Conservation (phyloP, 2,329 filamentous ascomycete species). For the Neodidymelliopsis sp. region DNA sequence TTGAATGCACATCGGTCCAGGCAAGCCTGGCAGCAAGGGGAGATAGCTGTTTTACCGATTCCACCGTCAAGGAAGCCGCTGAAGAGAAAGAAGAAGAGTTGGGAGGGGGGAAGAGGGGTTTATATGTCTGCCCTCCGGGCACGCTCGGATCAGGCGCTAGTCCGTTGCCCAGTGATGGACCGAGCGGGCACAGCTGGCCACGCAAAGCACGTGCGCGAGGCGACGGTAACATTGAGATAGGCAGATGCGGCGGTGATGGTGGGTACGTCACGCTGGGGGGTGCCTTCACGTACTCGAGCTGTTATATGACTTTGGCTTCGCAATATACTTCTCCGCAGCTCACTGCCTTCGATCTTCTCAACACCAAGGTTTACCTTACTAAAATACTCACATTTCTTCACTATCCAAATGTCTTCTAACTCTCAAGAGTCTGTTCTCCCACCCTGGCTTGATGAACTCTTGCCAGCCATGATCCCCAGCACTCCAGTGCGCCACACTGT, state of each 20-base stretch:
- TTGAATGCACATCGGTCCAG: background rate
- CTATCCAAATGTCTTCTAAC: too few species aligned
- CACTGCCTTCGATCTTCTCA: background rate
- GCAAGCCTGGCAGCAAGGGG: background rate
- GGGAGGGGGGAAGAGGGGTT: background rate
- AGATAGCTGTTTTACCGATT: background rate
- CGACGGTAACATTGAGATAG: background rate
- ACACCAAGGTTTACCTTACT: too few species aligned
- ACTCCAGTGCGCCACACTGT: background rate
- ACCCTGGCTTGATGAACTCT: too few species aligned
- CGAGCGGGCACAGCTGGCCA: background rate
- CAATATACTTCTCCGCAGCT: background rate
- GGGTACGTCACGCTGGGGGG: background rate
- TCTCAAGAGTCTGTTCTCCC: too few species aligned
- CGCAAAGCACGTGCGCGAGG: background rate
- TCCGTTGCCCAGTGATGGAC: too few species aligned
- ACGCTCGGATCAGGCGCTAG: background rate
- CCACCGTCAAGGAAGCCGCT: background rate
- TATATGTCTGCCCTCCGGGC: background rate
- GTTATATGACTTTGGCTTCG: background rate
- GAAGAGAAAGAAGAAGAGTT: background rate
- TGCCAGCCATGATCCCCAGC: too few species aligned
- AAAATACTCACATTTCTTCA: too few species aligned
- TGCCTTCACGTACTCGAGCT: background rate
- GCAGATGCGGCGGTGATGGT: too few species aligned